phyloP scores from a whole-genome alignment of 2,329 filamentous ascomycete genomes.

The Fusarium praegraminearum region DNA sequence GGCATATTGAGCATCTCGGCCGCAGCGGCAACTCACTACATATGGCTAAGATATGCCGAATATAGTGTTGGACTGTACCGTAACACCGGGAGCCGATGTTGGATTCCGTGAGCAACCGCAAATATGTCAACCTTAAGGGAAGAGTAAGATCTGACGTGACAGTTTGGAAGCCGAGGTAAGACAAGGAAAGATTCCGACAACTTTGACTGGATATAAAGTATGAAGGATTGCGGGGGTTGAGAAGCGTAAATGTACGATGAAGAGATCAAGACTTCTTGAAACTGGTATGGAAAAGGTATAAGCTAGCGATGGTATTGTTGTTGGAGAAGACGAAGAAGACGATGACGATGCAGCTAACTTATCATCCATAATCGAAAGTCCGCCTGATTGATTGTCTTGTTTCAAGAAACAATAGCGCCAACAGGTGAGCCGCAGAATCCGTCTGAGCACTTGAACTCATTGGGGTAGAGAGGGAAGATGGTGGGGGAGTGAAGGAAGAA shows the following conservation, averaged over 20 bases:
- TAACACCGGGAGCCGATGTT: slow-evolving; percentile 25
- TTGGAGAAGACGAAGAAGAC: not conserved
- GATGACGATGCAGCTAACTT: slow-evolving; percentile 2
- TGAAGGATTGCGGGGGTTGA: not conserved
- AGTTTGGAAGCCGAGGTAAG: slow-evolving; percentile 14
- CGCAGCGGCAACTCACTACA: not conserved
- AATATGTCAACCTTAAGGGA: slow-evolving; percentile 7
- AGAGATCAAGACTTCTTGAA: slow-evolving; percentile 31
- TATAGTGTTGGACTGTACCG: slow-evolving; percentile 20
- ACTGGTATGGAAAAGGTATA: slow-evolving; percentile 2
- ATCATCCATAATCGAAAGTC: slow-evolving; percentile 2
- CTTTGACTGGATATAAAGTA: not conserved
- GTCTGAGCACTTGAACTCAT: slow-evolving; percentile 22
- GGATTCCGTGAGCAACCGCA: slow-evolving; percentile 13
- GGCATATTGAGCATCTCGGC: not conserved
- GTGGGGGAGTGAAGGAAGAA: slow-evolving; percentile 12
- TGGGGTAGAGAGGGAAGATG: slow-evolving; percentile 22
- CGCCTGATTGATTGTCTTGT: slow-evolving; percentile 20
- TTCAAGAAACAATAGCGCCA: slow-evolving; percentile 14
- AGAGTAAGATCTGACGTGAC: slow-evolving; percentile 10
- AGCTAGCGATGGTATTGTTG: slow-evolving; percentile 7
- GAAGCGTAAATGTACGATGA: not conserved
- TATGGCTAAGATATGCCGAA: slow-evolving; percentile 12
- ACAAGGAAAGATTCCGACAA: slow-evolving; percentile 15
- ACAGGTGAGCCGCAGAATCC: slow-evolving; percentile 27